Evolutionary conservation across 2,329 filamentous ascomycete species (phyloP).

Genomic region (Camptophora hylomeconis): DNA sequence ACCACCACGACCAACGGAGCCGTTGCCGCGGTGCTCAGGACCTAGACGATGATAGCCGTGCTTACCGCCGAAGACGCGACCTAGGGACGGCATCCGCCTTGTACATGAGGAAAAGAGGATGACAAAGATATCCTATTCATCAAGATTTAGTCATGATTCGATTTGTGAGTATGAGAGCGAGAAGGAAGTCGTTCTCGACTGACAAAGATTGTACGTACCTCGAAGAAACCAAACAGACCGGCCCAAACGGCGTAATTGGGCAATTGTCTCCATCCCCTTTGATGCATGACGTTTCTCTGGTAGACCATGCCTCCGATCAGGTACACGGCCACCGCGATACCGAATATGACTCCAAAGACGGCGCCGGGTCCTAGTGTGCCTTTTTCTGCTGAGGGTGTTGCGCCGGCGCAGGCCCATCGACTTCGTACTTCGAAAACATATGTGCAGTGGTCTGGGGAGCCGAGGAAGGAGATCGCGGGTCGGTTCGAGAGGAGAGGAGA

Average conservation of each 20-base stretch:
- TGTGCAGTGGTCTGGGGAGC: slow-evolving; percentile 77
- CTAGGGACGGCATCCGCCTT: slow-evolving; percentile 24
- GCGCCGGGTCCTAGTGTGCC: slow-evolving; percentile 54
- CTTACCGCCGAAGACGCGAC: slow-evolving; percentile 20
- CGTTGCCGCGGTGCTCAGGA: slow-evolving; percentile 14
- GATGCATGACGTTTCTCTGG: slow-evolving; percentile 86
- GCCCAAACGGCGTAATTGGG: slow-evolving; percentile 93
- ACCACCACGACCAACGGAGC: slow-evolving; percentile 20
- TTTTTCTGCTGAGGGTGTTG: slow-evolving; percentile 32
- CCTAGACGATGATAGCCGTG: slow-evolving; percentile 24
- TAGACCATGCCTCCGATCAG: slow-evolving; percentile 88
- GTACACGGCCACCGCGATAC: slow-evolving; percentile 72
- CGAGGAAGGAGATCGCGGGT: slow-evolving; percentile 60
- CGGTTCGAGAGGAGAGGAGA: slow-evolving; percentile 44
- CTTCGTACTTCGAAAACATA: slow-evolving; percentile 94
- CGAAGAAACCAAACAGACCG: slow-evolving; percentile 70
- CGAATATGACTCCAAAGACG: slow-evolving; percentile 77
- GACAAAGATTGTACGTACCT: slow-evolving; percentile 37
- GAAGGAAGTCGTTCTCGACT: not conserved
- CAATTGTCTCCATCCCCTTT: slow-evolving; percentile 86
- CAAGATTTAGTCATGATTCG: slow-evolving; percentile 6
- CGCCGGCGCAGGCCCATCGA: slow-evolving; percentile 66
- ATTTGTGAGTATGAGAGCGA: slow-evolving; percentile 8
- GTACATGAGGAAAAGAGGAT: slow-evolving; percentile 33
- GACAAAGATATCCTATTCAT: slow-evolving; percentile 29